Percentiles rank a stretch among this genome's conserved stretches.
Evolutionary conservation across 495 filamentous ascomycete species (phyloP).

Genomic region (Halenospora varia): DNA sequence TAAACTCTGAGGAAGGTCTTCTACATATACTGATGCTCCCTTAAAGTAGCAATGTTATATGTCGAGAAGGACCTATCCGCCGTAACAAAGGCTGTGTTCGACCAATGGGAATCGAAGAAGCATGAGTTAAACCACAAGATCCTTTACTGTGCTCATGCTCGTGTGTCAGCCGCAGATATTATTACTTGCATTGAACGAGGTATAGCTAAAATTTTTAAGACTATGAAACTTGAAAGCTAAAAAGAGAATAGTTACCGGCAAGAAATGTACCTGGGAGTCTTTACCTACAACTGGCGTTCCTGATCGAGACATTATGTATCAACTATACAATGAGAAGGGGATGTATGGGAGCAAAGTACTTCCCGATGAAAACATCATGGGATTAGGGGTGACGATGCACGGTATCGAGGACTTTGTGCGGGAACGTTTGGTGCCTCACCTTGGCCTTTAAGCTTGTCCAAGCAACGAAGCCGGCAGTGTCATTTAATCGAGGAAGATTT

Average conservation of each 20-base stretch:
- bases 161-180: not conserved
- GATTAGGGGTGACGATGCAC: conserved; percentile 2
- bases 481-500: not conserved
- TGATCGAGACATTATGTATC: conserved; percentile 12
- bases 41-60: conserved; percentile 5
- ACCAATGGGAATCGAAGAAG: conserved; percentile 10
- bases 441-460: not conserved
- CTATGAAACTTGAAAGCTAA: not conserved
- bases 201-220: not conserved
- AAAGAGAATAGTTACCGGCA: conserved; percentile 3
- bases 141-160: conserved; percentile 2
- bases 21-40: not conserved
- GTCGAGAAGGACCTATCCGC: conserved; percentile 9
- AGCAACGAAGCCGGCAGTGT: not conserved
- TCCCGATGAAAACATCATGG: conserved; percentile 3
- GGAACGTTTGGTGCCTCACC: conserved; percentile 4
- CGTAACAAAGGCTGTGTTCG: conserved; percentile 3
- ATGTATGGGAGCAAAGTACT: conserved; percentile 2
- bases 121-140: conserved; percentile 1
- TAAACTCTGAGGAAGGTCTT: not conserved
- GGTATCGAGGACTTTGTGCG: conserved; percentile 5
- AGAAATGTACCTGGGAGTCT: not conserved
- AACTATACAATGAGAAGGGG: conserved; percentile 7
- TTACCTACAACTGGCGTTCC: conserved; percentile 6
- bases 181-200: not conserved